Base-by-base conservation (phyloP, 257 asterid species). In the Lavandula angustifolia region DNA sequence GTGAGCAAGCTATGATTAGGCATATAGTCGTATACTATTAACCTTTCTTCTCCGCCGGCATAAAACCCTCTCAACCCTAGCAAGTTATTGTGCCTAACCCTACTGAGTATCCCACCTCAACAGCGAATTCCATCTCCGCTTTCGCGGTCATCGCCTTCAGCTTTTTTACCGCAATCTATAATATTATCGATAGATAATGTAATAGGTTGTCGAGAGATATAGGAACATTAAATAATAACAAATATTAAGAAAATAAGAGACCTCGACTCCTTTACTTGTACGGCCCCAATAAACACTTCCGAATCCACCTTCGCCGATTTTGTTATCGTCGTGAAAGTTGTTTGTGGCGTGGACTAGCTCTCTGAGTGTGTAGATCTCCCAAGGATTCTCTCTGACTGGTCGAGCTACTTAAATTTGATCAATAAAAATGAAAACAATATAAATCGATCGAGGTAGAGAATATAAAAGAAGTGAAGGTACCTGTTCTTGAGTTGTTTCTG, bases 201-300 rank as follows among this genome's bases (percentile, higher is more conserved):
- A 22, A 22, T 22, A 22, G 27, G 27, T 22, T 22, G 27, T 22
- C 27, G 2, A 22, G 27, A 22, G 27, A 22, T 0, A 22, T 2
- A 22, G 27, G 27, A 22, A 22, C 27, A 22, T 22, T 22, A 22
- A 22, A 22, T 22, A 22, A 22, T n/a, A n/a, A 22, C 22, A 4
- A 0, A 3, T 17, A 53, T 31, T n/a, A 5, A n/a, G 32, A 49
- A 27, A 10, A 33, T 2, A 50, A 69, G 44, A 42, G 5, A 66
- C 96, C 96, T 88, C 85, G 31, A 79, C 52, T 67, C 96, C 96
- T 84, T 81, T 82, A 69, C 78, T 80, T 37, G 96, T 82, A 66
- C 81, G 82, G 35, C 96, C 96, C 88, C 92, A 81, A 70, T 88
- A 88, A 63, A 88, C 95, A 71, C 90, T 88, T 67, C 96, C 96